Percentiles rank a stretch among this genome's conserved stretches.
These are phyloP conservation scores for Ogataea nonfermentans DNA, from an alignment of 805 yeast genomes.

Conservation along the genomic window DNA sequence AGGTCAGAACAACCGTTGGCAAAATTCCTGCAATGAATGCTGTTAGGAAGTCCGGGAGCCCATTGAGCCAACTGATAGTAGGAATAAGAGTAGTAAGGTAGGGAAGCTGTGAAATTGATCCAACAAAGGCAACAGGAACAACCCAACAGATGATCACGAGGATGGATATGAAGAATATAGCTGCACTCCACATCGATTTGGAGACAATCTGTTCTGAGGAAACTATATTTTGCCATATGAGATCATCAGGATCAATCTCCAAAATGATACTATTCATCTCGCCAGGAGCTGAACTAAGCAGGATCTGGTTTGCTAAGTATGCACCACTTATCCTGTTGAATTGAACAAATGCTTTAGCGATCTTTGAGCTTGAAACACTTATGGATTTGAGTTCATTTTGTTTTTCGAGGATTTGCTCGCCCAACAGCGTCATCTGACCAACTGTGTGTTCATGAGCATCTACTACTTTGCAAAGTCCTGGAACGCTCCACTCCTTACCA, in stretches of 20 bases:
- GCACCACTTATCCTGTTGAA: slow-evolving; percentile 59
- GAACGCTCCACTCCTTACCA: slow-evolving; percentile 16
- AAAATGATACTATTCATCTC: slow-evolving; percentile 42
- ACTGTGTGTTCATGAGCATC: slow-evolving; percentile 19
- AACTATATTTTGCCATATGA: slow-evolving; percentile 66
- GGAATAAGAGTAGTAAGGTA: slow-evolving; percentile 62
- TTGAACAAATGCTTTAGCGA: slow-evolving; percentile 56
- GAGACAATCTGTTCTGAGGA: slow-evolving; percentile 37
- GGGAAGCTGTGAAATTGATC: slow-evolving; percentile 72
- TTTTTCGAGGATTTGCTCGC: slow-evolving; percentile 10
- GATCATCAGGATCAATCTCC: slow-evolving; percentile 63
- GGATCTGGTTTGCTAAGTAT: slow-evolving; percentile 60
- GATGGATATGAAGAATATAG: slow-evolving; percentile 47
- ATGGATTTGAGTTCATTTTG: slow-evolving; percentile 7
- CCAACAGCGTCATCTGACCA: slow-evolving; percentile 10
- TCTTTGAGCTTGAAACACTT: slow-evolving; percentile 7
- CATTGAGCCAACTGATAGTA: slow-evolving; percentile 51
- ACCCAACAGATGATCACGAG: slow-evolving; percentile 63
- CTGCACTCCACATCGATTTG: slow-evolving; percentile 37
- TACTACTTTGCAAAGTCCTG: slow-evolving; percentile 23
- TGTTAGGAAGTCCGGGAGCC: slow-evolving; percentile 51
- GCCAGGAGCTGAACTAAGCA: slow-evolving; percentile 44
- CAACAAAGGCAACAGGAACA: slow-evolving; percentile 78
- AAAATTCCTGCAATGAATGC: slow-evolving; percentile 58
- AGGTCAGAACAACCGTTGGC: slow-evolving; percentile 64